Evolutionary conservation across 129 eudicot species (phyloP).

Genomic region (Centaurea solstitialis): DNA sequence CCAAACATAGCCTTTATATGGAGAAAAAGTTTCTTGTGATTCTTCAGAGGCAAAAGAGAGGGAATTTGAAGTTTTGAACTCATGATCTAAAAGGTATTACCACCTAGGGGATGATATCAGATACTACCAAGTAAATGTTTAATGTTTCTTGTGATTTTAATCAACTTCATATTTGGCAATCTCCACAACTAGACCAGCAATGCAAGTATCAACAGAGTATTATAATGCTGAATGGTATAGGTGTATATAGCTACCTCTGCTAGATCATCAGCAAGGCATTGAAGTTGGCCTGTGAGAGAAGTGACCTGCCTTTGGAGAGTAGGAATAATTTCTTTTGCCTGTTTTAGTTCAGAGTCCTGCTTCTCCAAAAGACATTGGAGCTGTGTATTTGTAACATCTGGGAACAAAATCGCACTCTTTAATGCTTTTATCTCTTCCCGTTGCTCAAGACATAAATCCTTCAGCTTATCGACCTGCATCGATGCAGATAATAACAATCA

Average conservation of each 20-base stretch:
- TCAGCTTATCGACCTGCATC: slow-evolving; percentile 80
- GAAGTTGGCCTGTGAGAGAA: slow-evolving; percentile 84
- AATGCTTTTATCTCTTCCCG: slow-evolving; percentile 94
- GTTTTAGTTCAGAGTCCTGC: slow-evolving; percentile 78
- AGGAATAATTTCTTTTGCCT: slow-evolving; percentile 82
- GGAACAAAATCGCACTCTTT: slow-evolving; percentile 76
- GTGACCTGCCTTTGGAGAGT: slow-evolving; percentile 82
- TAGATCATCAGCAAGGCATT: slow-evolving; percentile 81
- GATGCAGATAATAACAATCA: not conserved
- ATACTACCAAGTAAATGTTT: not conserved
- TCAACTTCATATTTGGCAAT: not conserved
- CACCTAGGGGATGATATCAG: not conserved
- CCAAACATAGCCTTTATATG: no score
- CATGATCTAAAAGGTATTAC: not conserved
- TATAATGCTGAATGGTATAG: not conserved
- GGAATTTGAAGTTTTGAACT: not conserved
- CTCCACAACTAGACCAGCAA: not conserved
- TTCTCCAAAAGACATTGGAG: slow-evolving; percentile 60
- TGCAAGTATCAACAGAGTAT: not conserved
- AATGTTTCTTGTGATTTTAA: not conserved
- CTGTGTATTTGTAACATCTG: slow-evolving; percentile 63
- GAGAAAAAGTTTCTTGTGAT: no score
- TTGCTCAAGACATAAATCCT: slow-evolving; percentile 91
- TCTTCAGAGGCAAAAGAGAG: not conserved
- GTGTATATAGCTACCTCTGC: slow-evolving; percentile 59